Percentiles rank a stretch among this genome's conserved stretches.
Evolutionary conservation across 768 basidiomycete genomes (phyloP).

Genomic region (Lactifluus rugatus): DNA sequence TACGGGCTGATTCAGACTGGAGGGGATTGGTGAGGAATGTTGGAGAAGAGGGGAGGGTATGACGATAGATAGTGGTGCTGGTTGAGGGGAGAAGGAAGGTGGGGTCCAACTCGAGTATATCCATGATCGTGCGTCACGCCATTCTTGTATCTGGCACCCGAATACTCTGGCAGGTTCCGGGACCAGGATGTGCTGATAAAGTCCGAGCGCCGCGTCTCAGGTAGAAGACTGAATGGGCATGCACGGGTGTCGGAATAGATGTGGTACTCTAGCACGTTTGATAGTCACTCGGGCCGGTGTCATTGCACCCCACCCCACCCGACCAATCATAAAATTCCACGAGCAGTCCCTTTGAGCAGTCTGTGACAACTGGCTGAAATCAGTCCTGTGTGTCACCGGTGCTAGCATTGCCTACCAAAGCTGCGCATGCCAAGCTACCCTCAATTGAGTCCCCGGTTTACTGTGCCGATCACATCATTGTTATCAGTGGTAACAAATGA

Average conservation of each 20-base stretch:
- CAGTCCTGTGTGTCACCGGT: background rate
- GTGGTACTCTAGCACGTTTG: too few species aligned
- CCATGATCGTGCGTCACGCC: too few species aligned
- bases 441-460: background rate
- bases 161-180: too few species aligned
- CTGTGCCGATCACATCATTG: background rate
- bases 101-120: too few species aligned
- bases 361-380: background rate
- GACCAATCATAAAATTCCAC: too few species aligned
- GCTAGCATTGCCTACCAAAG: background rate
- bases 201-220: background rate
- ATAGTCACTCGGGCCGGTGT: too few species aligned
- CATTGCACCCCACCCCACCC: too few species aligned
- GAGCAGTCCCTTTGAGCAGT: too few species aligned
- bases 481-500: background rate
- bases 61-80: background rate
- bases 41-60: background rate
- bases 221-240: too few species aligned
- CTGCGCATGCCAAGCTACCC: background rate
- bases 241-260: background rate
- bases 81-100: too few species aligned
- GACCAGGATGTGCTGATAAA: background rate
- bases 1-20: background rate
- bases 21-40: background rate
- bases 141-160: too few species aligned